Evolutionary conservation across 805 yeast genomes (phyloP).

Genomic region (Deakozyma indianensis): DNA sequence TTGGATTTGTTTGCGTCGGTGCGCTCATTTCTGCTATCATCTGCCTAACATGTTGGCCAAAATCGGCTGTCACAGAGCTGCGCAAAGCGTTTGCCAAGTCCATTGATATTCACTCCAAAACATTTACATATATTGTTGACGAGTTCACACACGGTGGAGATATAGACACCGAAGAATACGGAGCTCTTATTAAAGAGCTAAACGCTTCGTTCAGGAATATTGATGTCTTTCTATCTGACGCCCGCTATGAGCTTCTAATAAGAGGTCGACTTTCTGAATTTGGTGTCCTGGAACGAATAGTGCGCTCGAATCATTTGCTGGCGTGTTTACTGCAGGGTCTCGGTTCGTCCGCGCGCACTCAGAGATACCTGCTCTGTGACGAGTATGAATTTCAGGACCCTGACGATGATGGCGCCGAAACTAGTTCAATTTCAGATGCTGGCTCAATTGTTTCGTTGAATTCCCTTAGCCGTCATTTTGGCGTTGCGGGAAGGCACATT

Average conservation of each 20-base stretch:
- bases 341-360: slow-evolving; percentile 53
- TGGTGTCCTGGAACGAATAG: slow-evolving; percentile 29
- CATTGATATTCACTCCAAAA: slow-evolving; percentile 36
- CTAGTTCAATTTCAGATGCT: not conserved
- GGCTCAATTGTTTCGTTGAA: slow-evolving; percentile 2
- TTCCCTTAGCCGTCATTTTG: not conserved
- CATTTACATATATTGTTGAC: slow-evolving; percentile 31
- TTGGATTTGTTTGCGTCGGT: slow-evolving; percentile 46
- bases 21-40: slow-evolving; percentile 41
- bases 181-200: slow-evolving; percentile 24
- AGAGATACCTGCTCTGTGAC: slow-evolving; percentile 35
- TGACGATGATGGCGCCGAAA: not conserved
- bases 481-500: not conserved
- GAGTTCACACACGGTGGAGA: slow-evolving; percentile 36
- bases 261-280: slow-evolving; percentile 45
- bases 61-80: slow-evolving; percentile 35
- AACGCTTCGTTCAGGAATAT: slow-evolving; percentile 28
- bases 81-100: slow-evolving; percentile 35
- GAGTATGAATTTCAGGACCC: slow-evolving; percentile 3
- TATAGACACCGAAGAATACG: slow-evolving; percentile 20
- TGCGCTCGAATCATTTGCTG: slow-evolving; percentile 34
- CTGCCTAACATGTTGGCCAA: slow-evolving; percentile 55
- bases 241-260: slow-evolving; percentile 43
- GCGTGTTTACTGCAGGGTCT: slow-evolving; percentile 52
- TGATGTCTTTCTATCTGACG: slow-evolving; percentile 35